phyloP scores from a whole-genome alignment of 768 basidiomycete species.

The Rhodotorula graminis region DNA sequence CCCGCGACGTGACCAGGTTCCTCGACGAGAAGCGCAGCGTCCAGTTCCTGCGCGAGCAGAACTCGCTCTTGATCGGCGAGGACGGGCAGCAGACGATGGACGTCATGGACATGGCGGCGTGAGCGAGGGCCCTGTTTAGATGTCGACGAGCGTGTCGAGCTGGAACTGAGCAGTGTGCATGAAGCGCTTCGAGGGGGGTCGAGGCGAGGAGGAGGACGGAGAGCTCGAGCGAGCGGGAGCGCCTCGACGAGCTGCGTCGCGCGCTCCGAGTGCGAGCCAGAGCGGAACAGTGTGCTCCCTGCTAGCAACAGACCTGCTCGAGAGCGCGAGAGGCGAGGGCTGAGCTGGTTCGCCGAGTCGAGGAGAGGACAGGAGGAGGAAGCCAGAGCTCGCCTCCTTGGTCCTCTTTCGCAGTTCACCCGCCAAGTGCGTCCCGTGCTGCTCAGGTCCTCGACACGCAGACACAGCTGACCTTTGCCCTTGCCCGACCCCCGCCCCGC shows the following conservation, averaged over 20 bases:
- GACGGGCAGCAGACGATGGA: slow-evolving; percentile 11
- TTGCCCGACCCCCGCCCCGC: background rate
- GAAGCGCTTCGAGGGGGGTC: too few species aligned
- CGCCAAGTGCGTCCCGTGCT: too few species aligned
- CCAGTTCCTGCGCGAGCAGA: slow-evolving; percentile 73
- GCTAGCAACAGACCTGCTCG: background rate
- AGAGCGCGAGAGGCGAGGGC: background rate
- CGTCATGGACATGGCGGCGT: slow-evolving; percentile 19
- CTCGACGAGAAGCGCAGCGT: slow-evolving; percentile 90
- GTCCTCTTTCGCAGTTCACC: background rate
- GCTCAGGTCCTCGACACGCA: too few species aligned
- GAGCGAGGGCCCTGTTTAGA: background rate
- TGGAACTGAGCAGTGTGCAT: background rate
- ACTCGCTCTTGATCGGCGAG: slow-evolving; percentile 35
- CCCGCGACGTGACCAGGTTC: slow-evolving; percentile 55
- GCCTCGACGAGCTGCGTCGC: too few species aligned
- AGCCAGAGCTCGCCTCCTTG: background rate
- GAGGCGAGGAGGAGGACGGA: too few species aligned
- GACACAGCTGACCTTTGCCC: background rate
- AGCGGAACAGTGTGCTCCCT: too few species aligned
- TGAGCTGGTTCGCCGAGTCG: background rate
- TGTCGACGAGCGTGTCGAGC: background rate
- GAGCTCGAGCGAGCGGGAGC: too few species aligned
- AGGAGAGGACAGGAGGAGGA: background rate
- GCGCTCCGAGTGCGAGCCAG: too few species aligned